Evolutionary conservation across 1,139 yeast species (phyloP).

Genomic region (Candida anutae): DNA sequence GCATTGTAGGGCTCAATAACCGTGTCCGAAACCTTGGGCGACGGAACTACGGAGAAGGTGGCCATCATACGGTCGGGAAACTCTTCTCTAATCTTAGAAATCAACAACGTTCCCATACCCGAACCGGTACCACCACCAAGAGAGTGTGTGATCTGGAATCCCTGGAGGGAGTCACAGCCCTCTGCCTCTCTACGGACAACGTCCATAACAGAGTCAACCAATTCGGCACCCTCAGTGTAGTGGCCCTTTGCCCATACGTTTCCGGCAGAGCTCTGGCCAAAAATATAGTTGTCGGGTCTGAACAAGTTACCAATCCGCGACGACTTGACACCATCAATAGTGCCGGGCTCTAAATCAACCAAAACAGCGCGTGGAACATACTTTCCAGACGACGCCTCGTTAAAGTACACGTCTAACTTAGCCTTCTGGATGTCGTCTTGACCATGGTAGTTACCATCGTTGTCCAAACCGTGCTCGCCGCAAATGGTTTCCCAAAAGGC

Average conservation of each 20-base stretch:
- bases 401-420: slow-evolving; percentile 43
- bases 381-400: slow-evolving; percentile 68
- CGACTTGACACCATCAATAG: slow-evolving; percentile 75
- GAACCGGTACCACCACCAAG: slow-evolving; percentile 97
- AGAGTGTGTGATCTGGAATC: slow-evolving; percentile 90
- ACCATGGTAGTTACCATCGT: slow-evolving; percentile 71
- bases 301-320: slow-evolving; percentile 75
- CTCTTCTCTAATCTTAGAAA: slow-evolving; percentile 21
- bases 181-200: slow-evolving; percentile 91
- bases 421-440: slow-evolving; percentile 58
- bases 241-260: slow-evolving; percentile 97
- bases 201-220: slow-evolving; percentile 82
- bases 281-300: slow-evolving; percentile 85
- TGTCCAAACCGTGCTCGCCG: slow-evolving; percentile 93
- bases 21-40: slow-evolving; percentile 86
- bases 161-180: slow-evolving; percentile 86
- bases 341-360: slow-evolving; percentile 90
- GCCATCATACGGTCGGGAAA: slow-evolving; percentile 89
- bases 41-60: slow-evolving; percentile 86
- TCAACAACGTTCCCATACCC: slow-evolving; percentile 58
- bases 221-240: slow-evolving; percentile 92
- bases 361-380: slow-evolving; percentile 91
- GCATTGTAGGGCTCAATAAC: slow-evolving; percentile 95
- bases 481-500: slow-evolving; percentile 97
- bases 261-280: slow-evolving; percentile 89